Evolutionary conservation across 805 yeast species (phyloP), one percentile per base, ranked within the genome.

Genomic region (Wickerhamomyces mucosus): DNA sequence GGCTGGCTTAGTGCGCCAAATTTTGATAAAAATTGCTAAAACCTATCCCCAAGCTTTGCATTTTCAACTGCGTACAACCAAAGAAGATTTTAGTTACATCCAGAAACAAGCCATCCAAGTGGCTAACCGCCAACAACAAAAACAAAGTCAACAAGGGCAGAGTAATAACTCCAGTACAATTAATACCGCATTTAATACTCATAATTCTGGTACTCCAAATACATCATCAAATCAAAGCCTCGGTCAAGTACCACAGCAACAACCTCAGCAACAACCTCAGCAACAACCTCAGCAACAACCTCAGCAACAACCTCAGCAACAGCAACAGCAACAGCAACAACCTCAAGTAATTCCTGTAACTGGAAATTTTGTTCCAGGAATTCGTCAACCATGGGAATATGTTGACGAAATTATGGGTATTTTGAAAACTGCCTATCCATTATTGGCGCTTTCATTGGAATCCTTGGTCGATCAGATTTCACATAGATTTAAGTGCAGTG

Each of bases 11-110:
- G 96, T 89, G 3, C 78, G 95, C 38, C 86, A 78, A 46, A 81
- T 92, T 27, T 67, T 92, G 51, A 81, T 86, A 33, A 69, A 92
- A 42, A 92, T 92, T 50, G 98, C 98, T 2, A 92, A 92, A 62
- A 78, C 86, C 32, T 94, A 82, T 58, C 99, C 99, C 2, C 99
- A 92, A 58, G 96, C 98, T 0, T 67, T 92, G 35, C 97, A 92
- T 50, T 92, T 88, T 76, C 96, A 88, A 49, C 65, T 92, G 45
- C 67, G 98, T 35, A 92, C 98, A 2, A 84, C 97, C 0, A 83
- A 82, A 51, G 99, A 92, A 51, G 98, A 92, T 45, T 84, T 78
- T 56, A 78, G 86, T 4, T 86, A 82, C 3, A 69, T 86, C 32
- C 95, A 86, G 53, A 69, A 89, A 34, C 95, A 84, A 53, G 72